Conservation (phyloP, 352 stramenopile genomes). For the Elongisporangium senticosum region DNA sequence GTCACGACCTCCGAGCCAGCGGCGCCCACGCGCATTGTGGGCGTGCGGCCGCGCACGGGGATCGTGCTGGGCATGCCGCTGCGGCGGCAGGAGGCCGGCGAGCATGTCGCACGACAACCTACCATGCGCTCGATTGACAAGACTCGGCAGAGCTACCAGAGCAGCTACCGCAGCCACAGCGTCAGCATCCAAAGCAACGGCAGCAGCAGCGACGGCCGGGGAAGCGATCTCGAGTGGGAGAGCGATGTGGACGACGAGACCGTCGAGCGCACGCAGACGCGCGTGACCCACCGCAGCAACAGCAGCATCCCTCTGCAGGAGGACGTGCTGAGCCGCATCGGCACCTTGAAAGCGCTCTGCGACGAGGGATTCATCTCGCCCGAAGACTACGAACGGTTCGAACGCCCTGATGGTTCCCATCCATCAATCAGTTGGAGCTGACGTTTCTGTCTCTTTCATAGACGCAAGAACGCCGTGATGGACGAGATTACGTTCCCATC, state of each 20-base stretch:
- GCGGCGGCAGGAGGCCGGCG: slow-evolving; percentile 16
- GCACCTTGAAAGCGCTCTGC: slow-evolving; percentile 65
- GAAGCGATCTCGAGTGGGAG: slow-evolving; percentile 2
- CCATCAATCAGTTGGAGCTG: background rate
- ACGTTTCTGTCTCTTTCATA: slow-evolving; percentile 10
- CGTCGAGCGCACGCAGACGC: slow-evolving; percentile 31
- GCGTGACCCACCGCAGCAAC: slow-evolving; percentile 7
- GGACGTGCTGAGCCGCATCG: slow-evolving; percentile 57
- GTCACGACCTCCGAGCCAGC: slow-evolving; percentile 51
- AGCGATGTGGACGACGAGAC: slow-evolving; percentile 6
- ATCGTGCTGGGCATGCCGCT: slow-evolving; percentile 17
- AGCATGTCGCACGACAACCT: slow-evolving; percentile 4
- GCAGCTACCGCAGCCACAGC: background rate
- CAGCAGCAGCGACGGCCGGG: background rate
- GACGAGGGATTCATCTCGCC: slow-evolving; percentile 76
- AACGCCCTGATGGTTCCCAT: background rate
- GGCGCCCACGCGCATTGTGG: slow-evolving; percentile 20
- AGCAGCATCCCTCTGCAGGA: slow-evolving; percentile 29
- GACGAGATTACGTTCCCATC: slow-evolving; percentile 66
- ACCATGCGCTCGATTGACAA: background rate
- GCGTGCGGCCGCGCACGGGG: slow-evolving; percentile 17
- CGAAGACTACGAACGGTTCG: slow-evolving; percentile 72
- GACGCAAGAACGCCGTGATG: slow-evolving; percentile 68
- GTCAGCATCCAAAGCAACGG: background rate
- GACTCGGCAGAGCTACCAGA: background rate